Evolutionary conservation across 2,329 filamentous ascomycete species (phyloP).

Genomic region (Fusarium denticulatum): DNA sequence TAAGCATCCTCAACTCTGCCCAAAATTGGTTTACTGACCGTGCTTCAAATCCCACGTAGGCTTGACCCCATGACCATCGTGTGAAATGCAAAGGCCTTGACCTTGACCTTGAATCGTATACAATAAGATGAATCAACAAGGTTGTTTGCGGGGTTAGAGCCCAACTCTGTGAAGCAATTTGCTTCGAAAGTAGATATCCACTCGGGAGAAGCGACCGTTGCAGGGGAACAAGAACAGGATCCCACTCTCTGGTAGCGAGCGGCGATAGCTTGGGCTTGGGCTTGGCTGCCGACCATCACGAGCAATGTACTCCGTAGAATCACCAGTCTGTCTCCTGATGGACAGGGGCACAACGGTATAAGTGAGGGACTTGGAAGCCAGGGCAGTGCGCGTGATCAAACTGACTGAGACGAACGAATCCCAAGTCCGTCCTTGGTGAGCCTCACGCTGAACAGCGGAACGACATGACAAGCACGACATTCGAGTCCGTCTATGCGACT

Average conservation of each 20-base stretch:
- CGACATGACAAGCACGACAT: constrained; percentile 24
- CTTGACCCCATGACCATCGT: constrained; percentile 21
- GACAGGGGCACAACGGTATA: constrained; percentile 9
- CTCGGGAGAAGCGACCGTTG: constrained; percentile 14
- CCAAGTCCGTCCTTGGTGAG: neutral
- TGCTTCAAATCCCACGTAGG: constrained; percentile 9
- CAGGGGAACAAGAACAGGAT: constrained; percentile 19
- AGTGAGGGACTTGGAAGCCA: neutral
- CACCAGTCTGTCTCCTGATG: constrained; percentile 23
- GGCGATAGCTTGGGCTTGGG: constrained; percentile 9
- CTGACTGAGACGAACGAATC: constrained; percentile 10
- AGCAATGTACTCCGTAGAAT: constrained; percentile 21
- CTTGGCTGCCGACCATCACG: neutral
- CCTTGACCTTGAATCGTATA: constrained; percentile 18
- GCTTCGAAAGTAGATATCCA: constrained; percentile 23
- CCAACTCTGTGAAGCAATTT: constrained; percentile 29
- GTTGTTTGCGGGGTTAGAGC: constrained; percentile 33
- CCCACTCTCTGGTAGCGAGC: constrained; percentile 21
- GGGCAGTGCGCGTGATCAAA: constrained; percentile 19
- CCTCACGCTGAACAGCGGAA: constrained; percentile 9
- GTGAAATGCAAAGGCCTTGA: constrained; percentile 16
- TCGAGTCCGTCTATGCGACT: constrained; percentile 11
- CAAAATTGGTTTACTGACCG: neutral
- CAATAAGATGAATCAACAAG: constrained; percentile 25
- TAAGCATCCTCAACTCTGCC: constrained; percentile 9